A percentile compares a stretch with the other conserved stretches of the same genome.
Evolutionary conservation across 768 basidiomycete species (phyloP).

Genomic region (Mrakia frigida): DNA sequence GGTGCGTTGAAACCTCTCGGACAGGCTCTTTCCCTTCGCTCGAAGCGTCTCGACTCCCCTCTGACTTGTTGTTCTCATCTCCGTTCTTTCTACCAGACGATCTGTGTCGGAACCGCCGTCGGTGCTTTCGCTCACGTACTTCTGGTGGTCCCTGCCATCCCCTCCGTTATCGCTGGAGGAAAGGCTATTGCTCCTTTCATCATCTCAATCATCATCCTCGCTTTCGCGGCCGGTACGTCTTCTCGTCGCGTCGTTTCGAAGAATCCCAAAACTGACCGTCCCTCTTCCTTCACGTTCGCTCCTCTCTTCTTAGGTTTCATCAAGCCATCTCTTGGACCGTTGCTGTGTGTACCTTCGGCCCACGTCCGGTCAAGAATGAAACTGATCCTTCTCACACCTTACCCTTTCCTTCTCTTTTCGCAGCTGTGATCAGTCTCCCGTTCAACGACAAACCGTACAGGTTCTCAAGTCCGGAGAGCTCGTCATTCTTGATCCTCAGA

Average conservation of each 20-base stretch:
- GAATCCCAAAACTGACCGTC: too few species aligned
- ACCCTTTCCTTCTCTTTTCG: not conserved
- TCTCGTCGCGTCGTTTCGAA: too few species aligned
- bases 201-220: conserved; percentile 23
- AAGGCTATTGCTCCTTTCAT: conserved; percentile 27
- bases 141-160: conserved; percentile 25
- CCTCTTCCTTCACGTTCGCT: too few species aligned
- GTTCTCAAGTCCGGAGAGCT: conserved; percentile 19
- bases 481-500: conserved; percentile 22
- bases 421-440: conserved; percentile 19
- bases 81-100: not conserved
- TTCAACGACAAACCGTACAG: not conserved
- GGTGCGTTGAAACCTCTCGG: not conserved
- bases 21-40: too few species aligned
- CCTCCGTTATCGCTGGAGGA: conserved; percentile 22
- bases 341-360: too few species aligned
- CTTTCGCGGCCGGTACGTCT: conserved; percentile 15
- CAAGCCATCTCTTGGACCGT: conserved; percentile 24
- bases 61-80: too few species aligned
- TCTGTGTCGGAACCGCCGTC: conserved; percentile 23
- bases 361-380: too few species aligned
- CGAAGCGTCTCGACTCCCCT: too few species aligned
- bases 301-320: too few species aligned
- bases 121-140: conserved; percentile 28
- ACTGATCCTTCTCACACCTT: not conserved